phyloP scores from a whole-genome alignment of 176 grass and related monocot genomes.

The Ampelocalamus luodianensis region DNA sequence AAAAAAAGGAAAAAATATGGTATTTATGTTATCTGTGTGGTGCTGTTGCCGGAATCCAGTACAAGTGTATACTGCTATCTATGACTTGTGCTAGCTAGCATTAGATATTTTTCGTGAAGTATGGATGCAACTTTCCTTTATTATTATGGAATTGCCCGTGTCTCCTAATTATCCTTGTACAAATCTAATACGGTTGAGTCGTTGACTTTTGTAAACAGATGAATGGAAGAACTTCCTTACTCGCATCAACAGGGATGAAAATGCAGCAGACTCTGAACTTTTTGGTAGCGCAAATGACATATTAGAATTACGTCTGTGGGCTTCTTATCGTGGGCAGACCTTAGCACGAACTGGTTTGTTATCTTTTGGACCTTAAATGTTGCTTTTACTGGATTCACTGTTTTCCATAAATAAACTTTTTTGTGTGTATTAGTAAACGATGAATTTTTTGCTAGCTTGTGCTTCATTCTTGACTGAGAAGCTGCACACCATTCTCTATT shows the following conservation, averaged over 20 bases:
- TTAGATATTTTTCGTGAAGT: not conserved
- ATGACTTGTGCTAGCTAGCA: not conserved
- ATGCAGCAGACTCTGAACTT: slow-evolving; percentile 77
- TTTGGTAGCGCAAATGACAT: slow-evolving; percentile 65
- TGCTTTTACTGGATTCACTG: not conserved
- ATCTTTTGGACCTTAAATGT: slow-evolving; percentile 21
- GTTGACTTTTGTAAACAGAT: slow-evolving; percentile 66
- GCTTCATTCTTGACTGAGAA: slow-evolving; percentile 3
- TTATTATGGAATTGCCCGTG: not conserved
- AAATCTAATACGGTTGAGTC: slow-evolving; percentile 38
- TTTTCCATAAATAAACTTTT: not conserved
- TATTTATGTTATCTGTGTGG: not conserved
- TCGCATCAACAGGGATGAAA: slow-evolving; percentile 86
- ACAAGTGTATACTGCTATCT: not conserved
- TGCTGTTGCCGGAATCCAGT: not conserved
- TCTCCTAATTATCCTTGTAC: not conserved
- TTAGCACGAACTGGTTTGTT: slow-evolving; percentile 87
- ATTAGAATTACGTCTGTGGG: slow-evolving; percentile 90
- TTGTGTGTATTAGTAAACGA: not conserved
- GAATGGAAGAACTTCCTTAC: slow-evolving; percentile 95
- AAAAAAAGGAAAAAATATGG: not conserved
- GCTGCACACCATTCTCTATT: not conserved
- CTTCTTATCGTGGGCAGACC: slow-evolving; percentile 93
- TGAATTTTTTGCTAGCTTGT: not conserved
- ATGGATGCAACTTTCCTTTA: slow-evolving; percentile 4